phyloP scores from a whole-genome alignment of 2,329 filamentous ascomycete species.

The Aspergillus sp. region DNA sequence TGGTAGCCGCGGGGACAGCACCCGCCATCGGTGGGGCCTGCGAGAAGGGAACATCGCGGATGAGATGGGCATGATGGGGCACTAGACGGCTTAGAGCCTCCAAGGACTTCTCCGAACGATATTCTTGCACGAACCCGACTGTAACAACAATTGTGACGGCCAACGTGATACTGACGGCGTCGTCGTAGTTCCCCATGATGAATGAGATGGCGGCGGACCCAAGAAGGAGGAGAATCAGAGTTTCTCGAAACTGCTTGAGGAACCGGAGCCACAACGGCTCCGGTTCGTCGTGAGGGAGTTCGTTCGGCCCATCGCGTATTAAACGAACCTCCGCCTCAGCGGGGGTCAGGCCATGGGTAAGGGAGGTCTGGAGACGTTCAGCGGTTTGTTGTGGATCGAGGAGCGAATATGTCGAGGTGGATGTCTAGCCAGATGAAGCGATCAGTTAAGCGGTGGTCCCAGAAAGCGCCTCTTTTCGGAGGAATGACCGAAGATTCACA shows the following conservation, averaged over 20 bases:
- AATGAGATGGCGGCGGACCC: slow-evolving; percentile 85
- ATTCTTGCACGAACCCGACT: slow-evolving; percentile 96
- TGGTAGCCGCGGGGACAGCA: slow-evolving; percentile 19
- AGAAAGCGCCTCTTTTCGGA: slow-evolving; percentile 2
- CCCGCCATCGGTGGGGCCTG: slow-evolving; percentile 20
- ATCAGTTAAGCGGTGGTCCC: neutral
- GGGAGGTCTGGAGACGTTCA: slow-evolving; percentile 73
- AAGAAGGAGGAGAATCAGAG: slow-evolving; percentile 86
- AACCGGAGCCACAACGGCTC: slow-evolving; percentile 96
- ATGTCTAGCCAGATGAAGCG: slow-evolving; percentile 25
- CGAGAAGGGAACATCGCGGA: slow-evolving; percentile 55
- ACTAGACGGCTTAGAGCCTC: slow-evolving; percentile 92
- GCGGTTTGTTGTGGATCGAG: slow-evolving; percentile 78
- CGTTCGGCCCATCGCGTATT: slow-evolving; percentile 81
- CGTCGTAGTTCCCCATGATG: slow-evolving; percentile 87
- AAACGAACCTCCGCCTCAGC: slow-evolving; percentile 78
- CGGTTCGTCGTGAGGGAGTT: slow-evolving; percentile 88
- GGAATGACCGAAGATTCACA: slow-evolving; percentile 14
- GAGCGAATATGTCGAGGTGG: slow-evolving; percentile 54
- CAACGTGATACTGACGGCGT: slow-evolving; percentile 91
- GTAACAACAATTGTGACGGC: slow-evolving; percentile 96
- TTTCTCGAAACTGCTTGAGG: slow-evolving; percentile 94
- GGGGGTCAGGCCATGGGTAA: slow-evolving; percentile 75
- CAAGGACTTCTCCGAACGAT: slow-evolving; percentile 93
- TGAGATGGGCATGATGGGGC: slow-evolving; percentile 92